Conservation (phyloP, 2,329 filamentous ascomycete species). For the Diaporthe eres region DNA sequence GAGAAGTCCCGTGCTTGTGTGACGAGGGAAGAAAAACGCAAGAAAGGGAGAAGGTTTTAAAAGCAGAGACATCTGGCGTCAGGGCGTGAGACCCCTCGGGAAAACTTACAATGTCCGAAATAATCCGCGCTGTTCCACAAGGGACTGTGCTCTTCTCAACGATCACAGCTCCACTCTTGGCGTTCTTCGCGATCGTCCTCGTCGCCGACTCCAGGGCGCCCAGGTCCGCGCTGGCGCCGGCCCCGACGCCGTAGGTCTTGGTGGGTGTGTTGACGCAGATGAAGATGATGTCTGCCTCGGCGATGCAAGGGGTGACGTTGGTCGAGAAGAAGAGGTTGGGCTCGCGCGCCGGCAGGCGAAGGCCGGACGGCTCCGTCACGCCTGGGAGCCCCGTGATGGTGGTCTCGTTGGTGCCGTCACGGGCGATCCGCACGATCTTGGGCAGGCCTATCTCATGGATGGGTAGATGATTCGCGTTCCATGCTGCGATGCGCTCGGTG, state of each 20-base stretch:
- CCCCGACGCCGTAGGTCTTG: constrained; percentile 69
- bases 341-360: constrained; percentile 52
- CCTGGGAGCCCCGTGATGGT: constrained; percentile 43
- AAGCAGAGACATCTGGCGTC: constrained; percentile 9
- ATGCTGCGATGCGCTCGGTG: constrained; percentile 65
- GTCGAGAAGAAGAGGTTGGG: constrained; percentile 73
- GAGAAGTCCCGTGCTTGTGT: not conserved
- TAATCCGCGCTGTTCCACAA: constrained; percentile 69
- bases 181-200: constrained; percentile 66
- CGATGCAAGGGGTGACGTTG: constrained; percentile 63
- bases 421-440: constrained; percentile 64
- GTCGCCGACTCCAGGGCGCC: constrained; percentile 69
- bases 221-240: constrained; percentile 70
- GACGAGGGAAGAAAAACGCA: not conserved
- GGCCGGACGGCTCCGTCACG: not conserved
- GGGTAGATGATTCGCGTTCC: constrained; percentile 71
- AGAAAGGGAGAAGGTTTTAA: not conserved
- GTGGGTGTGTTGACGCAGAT: constrained; percentile 77
- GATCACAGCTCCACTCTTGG: constrained; percentile 68
- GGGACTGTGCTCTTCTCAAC: constrained; percentile 78
- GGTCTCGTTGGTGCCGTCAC: constrained; percentile 55
- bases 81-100: constrained; percentile 12
- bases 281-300: constrained; percentile 71
- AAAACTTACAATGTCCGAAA: constrained; percentile 65
- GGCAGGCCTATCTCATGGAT: constrained; percentile 72